These are phyloP conservation scores for Amaranthus tricolor DNA, from an alignment of 179 eudicot species.

Conservation along the genomic window DNA sequence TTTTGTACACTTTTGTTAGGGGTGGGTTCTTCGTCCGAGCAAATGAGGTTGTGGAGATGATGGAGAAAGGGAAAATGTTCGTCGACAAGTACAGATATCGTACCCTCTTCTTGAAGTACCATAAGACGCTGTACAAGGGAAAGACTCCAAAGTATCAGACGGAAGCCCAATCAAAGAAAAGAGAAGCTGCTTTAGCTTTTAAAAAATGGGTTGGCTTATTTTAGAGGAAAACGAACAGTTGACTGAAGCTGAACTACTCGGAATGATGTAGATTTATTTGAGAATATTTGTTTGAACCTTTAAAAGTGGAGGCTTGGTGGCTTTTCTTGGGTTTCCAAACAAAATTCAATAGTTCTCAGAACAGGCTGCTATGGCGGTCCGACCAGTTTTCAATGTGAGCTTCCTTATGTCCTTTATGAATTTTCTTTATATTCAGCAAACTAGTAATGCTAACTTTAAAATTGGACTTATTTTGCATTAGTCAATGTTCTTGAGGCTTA, in stretches of 20 bases:
- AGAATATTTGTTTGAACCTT: background rate
- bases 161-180: conserved; percentile 60
- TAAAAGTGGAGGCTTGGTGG: background rate
- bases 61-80: conserved; percentile 85
- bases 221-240: conserved; percentile 17
- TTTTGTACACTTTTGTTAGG: conserved; percentile 87
- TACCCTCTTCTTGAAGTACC: conserved; percentile 76
- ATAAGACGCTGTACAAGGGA: conserved; percentile 78
- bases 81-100: conserved; percentile 86
- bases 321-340: background rate
- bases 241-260: background rate
- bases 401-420: background rate
- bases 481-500: background rate
- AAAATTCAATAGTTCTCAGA: background rate
- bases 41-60: conserved; percentile 82
- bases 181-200: conserved; percentile 77
- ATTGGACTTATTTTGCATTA: background rate
- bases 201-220: conserved; percentile 82
- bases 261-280: background rate
- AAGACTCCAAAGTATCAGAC: conserved; percentile 73
- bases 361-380: background rate
- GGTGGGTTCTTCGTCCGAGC: conserved; percentile 89
- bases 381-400: conserved; percentile 8
- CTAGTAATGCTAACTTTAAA: background rate
- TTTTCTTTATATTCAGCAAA: background rate